These are phyloP conservation scores for Coniosporium apollinis DNA, from an alignment of 495 filamentous ascomycete species.

Conservation along the genomic window DNA sequence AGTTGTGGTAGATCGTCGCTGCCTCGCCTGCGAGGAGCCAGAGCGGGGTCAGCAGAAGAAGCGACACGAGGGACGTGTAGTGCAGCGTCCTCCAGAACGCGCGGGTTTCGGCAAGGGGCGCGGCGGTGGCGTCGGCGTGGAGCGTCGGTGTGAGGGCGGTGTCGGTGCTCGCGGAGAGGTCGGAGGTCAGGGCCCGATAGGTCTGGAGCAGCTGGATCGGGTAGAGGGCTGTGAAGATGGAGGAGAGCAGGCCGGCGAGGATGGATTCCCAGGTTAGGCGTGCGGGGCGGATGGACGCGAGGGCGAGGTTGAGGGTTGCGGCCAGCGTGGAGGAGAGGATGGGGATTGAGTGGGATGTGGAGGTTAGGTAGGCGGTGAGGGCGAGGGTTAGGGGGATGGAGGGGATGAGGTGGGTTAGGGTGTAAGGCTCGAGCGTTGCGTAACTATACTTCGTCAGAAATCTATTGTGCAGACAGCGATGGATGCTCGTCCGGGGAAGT, in stretches of 20 bases:
- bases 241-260: conserved; percentile 33
- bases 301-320: conserved; percentile 30
- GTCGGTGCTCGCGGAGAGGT: conserved; percentile 10
- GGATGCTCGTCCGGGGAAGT: background rate
- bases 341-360: conserved; percentile 25
- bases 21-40: conserved; percentile 31
- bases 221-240: conserved; percentile 32
- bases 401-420: conserved; percentile 29
- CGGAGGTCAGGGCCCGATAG: conserved; percentile 22
- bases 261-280: conserved; percentile 33
- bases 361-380: conserved; percentile 27
- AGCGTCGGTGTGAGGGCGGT: background rate
- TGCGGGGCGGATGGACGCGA: conserved; percentile 25
- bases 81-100: conserved; percentile 33
- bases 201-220: conserved; percentile 31
- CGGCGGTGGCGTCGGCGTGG: background rate
- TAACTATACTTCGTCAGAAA: conserved; percentile 18
- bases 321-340: conserved; percentile 33
- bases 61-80: conserved; percentile 31
- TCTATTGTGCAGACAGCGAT: background rate
- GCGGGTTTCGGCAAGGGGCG: conserved; percentile 25
- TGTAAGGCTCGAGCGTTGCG: conserved; percentile 31
- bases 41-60: conserved; percentile 29
- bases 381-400: conserved; percentile 29
- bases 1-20: conserved; percentile 28